Conservation (phyloP, 1,284 basidiomycete genomes). For the Rhodotorula sp. region DNA sequence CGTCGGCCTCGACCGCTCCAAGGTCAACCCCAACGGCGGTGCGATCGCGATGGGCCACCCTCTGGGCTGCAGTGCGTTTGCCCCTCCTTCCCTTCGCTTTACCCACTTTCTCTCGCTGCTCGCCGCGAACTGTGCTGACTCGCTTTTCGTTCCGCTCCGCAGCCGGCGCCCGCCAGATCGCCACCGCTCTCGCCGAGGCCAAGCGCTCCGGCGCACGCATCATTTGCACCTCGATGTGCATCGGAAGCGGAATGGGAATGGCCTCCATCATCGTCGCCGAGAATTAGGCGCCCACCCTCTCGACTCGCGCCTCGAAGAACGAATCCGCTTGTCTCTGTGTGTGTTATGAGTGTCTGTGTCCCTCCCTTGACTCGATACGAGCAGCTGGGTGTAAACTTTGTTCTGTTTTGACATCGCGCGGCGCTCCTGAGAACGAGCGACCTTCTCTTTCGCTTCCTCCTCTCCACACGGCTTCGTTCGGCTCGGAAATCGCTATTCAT, state of each 20-base stretch:
- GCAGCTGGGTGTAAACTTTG: too few relatives aligned
- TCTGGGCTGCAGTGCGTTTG: constrained; percentile 18
- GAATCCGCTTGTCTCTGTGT: too few relatives aligned
- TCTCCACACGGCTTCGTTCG: too few relatives aligned
- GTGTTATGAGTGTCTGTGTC: too few relatives aligned
- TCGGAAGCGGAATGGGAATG: constrained; percentile 67
- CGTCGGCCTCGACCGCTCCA: constrained; percentile 51
- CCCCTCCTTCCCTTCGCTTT: neutral
- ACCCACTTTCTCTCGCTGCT: neutral
- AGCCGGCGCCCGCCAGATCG: constrained; percentile 71
- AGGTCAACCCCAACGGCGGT: constrained; percentile 55
- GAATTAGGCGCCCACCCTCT: neutral
- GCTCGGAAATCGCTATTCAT: too few relatives aligned
- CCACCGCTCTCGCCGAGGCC: constrained; percentile 77
- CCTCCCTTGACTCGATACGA: too few relatives aligned
- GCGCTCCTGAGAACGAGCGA: too few relatives aligned
- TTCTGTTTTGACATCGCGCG: too few relatives aligned
- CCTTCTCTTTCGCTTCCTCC: too few relatives aligned
- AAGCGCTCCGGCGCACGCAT: constrained; percentile 67
- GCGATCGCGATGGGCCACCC: constrained; percentile 55
- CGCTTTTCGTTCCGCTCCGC: neutral
- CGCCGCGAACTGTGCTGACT: neutral
- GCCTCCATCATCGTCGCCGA: constrained; percentile 13
- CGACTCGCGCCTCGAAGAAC: too few relatives aligned
- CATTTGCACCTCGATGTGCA: constrained; percentile 79